These are phyloP conservation scores for Globisporangium perplexum DNA, from an alignment of 352 stramenopile genomes.

Conservation along the genomic window DNA sequence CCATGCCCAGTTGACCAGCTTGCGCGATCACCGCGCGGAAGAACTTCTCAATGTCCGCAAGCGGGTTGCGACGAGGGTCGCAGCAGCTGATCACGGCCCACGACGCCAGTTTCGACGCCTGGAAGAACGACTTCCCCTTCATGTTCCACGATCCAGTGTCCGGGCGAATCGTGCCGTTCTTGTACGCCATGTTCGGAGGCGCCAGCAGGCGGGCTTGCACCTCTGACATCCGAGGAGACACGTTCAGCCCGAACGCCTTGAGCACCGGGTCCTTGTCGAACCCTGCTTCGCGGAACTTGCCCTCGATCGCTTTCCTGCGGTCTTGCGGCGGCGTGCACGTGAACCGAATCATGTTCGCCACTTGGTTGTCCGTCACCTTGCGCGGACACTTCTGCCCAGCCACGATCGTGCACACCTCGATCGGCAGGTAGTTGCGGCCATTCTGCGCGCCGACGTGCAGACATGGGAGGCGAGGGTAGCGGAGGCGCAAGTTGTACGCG, in stretches of 20 bases:
- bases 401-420: constrained; percentile 77
- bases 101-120: constrained; percentile 31
- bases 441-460: constrained; percentile 69
- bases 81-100: constrained; percentile 52
- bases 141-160: constrained; percentile 73
- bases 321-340: constrained; percentile 50
- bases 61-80: constrained; percentile 28
- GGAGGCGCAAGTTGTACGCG: constrained; percentile 44
- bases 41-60: constrained; percentile 35
- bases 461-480: constrained; percentile 71
- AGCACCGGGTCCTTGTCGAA: constrained; percentile 51
- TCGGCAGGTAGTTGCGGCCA: constrained; percentile 77
- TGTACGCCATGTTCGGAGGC: constrained; percentile 48
- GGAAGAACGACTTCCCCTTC: constrained; percentile 43
- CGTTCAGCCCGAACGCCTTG: constrained; percentile 47
- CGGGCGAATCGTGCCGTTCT: constrained; percentile 33
- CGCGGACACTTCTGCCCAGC: constrained; percentile 65
- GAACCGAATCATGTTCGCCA: constrained; percentile 78
- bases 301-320: constrained; percentile 53
- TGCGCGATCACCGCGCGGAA: constrained; percentile 50
- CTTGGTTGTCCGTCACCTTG: constrained; percentile 76
- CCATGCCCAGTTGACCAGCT: constrained; percentile 58
- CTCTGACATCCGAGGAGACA: constrained; percentile 50
- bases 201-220: constrained; percentile 38
- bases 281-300: constrained; percentile 47